These are phyloP conservation scores for Gardenia jasminoides DNA, from an alignment of 257 asterid species.

Conservation along the genomic window DNA sequence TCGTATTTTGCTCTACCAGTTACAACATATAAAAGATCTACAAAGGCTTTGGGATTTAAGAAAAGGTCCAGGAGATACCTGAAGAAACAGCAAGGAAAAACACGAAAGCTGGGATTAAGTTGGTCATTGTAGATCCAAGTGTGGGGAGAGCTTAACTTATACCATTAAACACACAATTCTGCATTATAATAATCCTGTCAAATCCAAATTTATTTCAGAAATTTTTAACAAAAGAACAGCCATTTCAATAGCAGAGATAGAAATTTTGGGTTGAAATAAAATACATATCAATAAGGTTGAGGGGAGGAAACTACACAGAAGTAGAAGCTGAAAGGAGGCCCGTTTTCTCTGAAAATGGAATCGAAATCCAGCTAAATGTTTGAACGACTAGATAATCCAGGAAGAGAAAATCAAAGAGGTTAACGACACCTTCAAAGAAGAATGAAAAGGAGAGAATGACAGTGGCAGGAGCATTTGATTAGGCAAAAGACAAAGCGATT, in stretches of 20 bases:
- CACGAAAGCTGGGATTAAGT: conserved; percentile 38
- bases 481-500: conserved; percentile 34
- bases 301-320: conserved; percentile 24
- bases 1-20: too few relatives aligned
- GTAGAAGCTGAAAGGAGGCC: conserved; percentile 26
- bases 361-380: neutral
- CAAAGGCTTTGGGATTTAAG: too few relatives aligned
- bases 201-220: neutral
- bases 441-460: conserved; percentile 26
- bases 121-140: conserved; percentile 40
- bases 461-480: conserved; percentile 33
- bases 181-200: conserved; percentile 32
- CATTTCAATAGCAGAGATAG: neutral
- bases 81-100: conserved; percentile 45
- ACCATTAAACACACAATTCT: conserved; percentile 29
- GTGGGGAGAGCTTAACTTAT: conserved; percentile 39
- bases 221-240: neutral
- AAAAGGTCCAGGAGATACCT: conserved; percentile 18
- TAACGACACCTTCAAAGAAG: conserved; percentile 25
- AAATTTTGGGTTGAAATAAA: neutral
- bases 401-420: neutral
- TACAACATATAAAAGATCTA: too few relatives aligned
- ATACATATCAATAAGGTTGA: conserved; percentile 35
- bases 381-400: too few relatives aligned
- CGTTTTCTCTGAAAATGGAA: conserved; percentile 25